A percentile compares a stretch with the other conserved stretches of the same genome.
Conservation (phyloP, 495 filamentous ascomycete genomes). For the Lepraria neglecta region DNA sequence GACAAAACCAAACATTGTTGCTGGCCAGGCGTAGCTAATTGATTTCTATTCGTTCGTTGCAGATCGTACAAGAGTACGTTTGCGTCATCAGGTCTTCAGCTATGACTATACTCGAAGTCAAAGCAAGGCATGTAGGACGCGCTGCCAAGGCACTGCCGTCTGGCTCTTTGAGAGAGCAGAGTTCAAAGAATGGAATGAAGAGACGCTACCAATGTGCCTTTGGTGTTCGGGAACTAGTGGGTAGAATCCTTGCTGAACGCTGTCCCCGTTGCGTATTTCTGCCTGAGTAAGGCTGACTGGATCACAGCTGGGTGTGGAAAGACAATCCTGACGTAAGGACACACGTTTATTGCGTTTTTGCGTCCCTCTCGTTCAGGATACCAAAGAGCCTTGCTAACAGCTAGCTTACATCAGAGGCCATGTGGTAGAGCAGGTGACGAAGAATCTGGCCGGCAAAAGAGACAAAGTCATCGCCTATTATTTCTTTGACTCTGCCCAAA, state of each 20-base stretch:
- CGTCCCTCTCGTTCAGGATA: slow-evolving; percentile 5
- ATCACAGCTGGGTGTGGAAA: slow-evolving; percentile 3
- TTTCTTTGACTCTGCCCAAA: slow-evolving; percentile 7
- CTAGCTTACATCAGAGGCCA: slow-evolving; percentile 11
- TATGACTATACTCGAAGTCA: slow-evolving; percentile 13
- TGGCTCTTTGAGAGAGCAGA: slow-evolving; percentile 12
- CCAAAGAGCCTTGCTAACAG: slow-evolving; percentile 5
- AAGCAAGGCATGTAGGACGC: slow-evolving; percentile 4
- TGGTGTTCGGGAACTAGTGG: slow-evolving; percentile 6
- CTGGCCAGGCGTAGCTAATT: neutral
- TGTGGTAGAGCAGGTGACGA: slow-evolving; percentile 3
- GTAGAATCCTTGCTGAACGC: slow-evolving; percentile 5
- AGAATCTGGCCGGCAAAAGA: slow-evolving; percentile 8
- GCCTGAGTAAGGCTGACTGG: slow-evolving; percentile 4
- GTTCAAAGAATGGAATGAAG: slow-evolving; percentile 13
- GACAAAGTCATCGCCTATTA: slow-evolving; percentile 9
- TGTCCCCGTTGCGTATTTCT: neutral
- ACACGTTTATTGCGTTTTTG: slow-evolving; percentile 12
- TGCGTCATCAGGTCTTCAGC: slow-evolving; percentile 7
- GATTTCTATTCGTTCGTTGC: slow-evolving; percentile 2
- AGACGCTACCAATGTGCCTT: slow-evolving; percentile 4
- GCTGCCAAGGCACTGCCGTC: neutral
- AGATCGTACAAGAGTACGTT: slow-evolving; percentile 11
- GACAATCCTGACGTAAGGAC: slow-evolving; percentile 10
- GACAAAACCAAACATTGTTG: neutral